Percentiles rank a stretch among this genome's conserved stretches.
These are phyloP conservation scores for Lomentospora prolificans DNA, from an alignment of 2,329 filamentous ascomycete genomes.

Conservation along the genomic window DNA sequence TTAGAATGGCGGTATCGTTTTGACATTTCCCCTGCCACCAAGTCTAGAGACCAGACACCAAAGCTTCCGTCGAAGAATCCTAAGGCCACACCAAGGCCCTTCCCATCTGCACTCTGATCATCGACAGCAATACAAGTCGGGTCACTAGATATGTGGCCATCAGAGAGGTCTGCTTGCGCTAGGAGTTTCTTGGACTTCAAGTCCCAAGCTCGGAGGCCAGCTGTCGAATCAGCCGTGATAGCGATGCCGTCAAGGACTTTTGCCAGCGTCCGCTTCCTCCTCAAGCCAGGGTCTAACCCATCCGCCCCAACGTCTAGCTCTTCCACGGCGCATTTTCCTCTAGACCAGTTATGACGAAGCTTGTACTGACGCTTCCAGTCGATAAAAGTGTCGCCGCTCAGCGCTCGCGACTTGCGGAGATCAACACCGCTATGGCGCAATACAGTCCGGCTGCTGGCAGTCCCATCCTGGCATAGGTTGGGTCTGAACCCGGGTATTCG, in stretches of 20 bases:
- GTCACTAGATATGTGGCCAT: slow-evolving; percentile 15
- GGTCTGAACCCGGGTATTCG: slow-evolving; percentile 58
- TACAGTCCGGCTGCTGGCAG: background rate
- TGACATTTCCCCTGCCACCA: slow-evolving; percentile 30
- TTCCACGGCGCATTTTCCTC: slow-evolving; percentile 68
- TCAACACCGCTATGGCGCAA: slow-evolving; percentile 3
- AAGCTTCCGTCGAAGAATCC: slow-evolving; percentile 67
- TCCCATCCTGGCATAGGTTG: slow-evolving; percentile 15
- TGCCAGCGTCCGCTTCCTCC: slow-evolving; percentile 52
- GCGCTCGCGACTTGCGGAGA: slow-evolving; percentile 11
- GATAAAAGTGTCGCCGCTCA: slow-evolving; percentile 32
- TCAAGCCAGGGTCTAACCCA: slow-evolving; percentile 15
- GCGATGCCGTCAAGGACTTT: slow-evolving; percentile 69
- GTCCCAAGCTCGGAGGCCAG: slow-evolving; percentile 72
- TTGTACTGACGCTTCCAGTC: slow-evolving; percentile 89
- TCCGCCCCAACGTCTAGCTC: slow-evolving; percentile 54
- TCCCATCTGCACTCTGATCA: slow-evolving; percentile 30
- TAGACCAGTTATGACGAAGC: slow-evolving; percentile 82
- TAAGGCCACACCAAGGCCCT: slow-evolving; percentile 49
- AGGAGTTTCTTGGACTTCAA: slow-evolving; percentile 53
- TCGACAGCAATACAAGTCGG: slow-evolving; percentile 62
- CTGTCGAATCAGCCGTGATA: slow-evolving; percentile 60
- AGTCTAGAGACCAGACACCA: slow-evolving; percentile 54
- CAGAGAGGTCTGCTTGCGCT: slow-evolving; percentile 33
- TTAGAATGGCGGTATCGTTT: slow-evolving; percentile 48